Base-by-base conservation (phyloP, 1,284 basidiomycete species). In the Ustilago cynodontis region DNA sequence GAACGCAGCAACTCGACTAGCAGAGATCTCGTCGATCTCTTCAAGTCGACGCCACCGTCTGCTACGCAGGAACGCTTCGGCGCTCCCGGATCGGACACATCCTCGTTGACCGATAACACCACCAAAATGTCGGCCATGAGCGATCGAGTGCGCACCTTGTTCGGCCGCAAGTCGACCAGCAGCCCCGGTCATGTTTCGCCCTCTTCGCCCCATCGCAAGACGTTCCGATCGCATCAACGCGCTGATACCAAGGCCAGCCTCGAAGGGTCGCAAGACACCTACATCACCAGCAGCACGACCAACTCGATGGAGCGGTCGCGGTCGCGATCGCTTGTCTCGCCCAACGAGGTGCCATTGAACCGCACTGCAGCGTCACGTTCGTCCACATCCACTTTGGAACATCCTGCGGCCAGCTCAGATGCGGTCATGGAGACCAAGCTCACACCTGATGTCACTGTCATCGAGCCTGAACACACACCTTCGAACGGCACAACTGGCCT, bases 11-110 rank as follows among this genome's bases (percentile, higher is more conserved):
- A 45, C 4, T 67, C 74, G 22, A 45, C 58, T 0, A 39, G 55
- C 20, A 67, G 68, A 50, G 79, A 81, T 9, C 74, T 81, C 14
- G 70, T 75, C 8, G 78, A 80, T n/a, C 56, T 81, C 4, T 70
- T 80, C 65, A 76, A 65, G 24, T 70, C 78, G 29, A 78, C 78
- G 50, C 80, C 80, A 1, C 79, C 79, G 10, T 67, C 65, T 2
- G 52, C 77, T 4, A 55, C 57, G 2, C 52, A 66, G 11, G 73
- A 76, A 22, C 45, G 51, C 26, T 71, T 76, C 39, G 39, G 58
- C 58, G 50, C 24, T 29, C 29, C 58, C 33, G 64, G 50, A 11
- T 71, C 63, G 6, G 63, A 67, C 28, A 60, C 63, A 2, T 52
- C 58, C 16, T 65, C 67, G 1, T 37, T 60, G 33, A 57, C 55